A percentile compares a stretch with the other conserved stretches of the same genome.
phyloP scores from a whole-genome alignment of 2,329 filamentous ascomycete genomes.

The Exophiala sp. region DNA sequence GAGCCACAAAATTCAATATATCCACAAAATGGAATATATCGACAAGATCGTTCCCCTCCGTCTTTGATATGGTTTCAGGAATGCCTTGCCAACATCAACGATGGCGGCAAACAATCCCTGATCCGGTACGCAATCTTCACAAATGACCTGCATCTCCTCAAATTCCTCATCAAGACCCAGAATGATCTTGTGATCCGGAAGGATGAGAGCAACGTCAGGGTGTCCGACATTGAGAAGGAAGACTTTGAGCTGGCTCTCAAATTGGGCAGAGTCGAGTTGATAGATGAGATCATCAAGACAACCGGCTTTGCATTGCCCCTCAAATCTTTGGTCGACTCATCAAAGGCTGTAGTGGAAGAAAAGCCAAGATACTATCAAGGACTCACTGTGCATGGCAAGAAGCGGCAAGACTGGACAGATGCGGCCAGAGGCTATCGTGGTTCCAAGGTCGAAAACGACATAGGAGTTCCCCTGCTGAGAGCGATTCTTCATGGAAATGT shows the following conservation, averaged over 20 bases:
- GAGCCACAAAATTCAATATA: not conserved
- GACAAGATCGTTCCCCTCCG: not conserved
- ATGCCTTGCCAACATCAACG: conserved; percentile 2
- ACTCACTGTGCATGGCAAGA: conserved; percentile 70
- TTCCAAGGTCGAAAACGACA: conserved; percentile 30
- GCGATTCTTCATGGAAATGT: conserved; percentile 49
- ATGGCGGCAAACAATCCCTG: conserved; percentile 20
- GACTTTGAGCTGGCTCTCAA: conserved; percentile 43
- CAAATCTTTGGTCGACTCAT: conserved; percentile 62
- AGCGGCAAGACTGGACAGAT: conserved; percentile 70
- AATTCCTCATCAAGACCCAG: conserved; percentile 56
- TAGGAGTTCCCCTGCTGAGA: conserved; percentile 34
- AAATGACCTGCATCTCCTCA: conserved; percentile 55
- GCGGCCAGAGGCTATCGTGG: conserved; percentile 50
- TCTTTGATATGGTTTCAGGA: conserved; percentile 25
- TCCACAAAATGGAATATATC: not conserved
- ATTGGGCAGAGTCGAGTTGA: conserved; percentile 52
- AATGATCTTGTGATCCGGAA: conserved; percentile 44
- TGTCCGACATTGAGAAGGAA: conserved; percentile 25
- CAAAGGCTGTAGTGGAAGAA: conserved; percentile 59
- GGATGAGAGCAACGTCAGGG: conserved; percentile 17
- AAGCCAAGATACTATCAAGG: conserved; percentile 75
- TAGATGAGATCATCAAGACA: conserved; percentile 62
- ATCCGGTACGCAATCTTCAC: conserved; percentile 48
- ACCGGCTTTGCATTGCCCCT: conserved; percentile 68